These are phyloP conservation scores for Aureobasidium lini DNA, from an alignment of 2,329 filamentous ascomycete genomes.

Conservation along the genomic window DNA sequence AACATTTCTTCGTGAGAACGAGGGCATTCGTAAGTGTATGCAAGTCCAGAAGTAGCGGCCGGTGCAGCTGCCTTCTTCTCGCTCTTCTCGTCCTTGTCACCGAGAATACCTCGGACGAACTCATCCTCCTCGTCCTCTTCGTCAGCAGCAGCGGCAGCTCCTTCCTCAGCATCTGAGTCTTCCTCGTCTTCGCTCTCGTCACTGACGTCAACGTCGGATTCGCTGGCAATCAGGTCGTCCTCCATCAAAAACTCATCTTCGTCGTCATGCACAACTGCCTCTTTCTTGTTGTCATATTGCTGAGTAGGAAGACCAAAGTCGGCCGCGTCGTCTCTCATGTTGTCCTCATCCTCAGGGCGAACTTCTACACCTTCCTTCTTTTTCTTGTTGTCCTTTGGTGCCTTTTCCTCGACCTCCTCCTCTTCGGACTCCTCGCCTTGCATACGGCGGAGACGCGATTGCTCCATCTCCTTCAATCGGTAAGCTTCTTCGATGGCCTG, in stretches of 20 bases:
- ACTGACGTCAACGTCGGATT: conserved; percentile 45
- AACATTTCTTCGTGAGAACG: conserved; percentile 68
- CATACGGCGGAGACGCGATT: conserved; percentile 79
- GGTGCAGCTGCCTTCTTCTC: conserved; percentile 19
- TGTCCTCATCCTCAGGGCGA: conserved; percentile 31
- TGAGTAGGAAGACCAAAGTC: conserved; percentile 57
- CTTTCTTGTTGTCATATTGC: conserved; percentile 33
- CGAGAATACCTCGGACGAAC: conserved; percentile 39
- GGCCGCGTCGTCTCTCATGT: conserved; percentile 48
- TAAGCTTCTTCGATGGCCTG: conserved; percentile 68
- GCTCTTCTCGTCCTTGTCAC: conserved; percentile 16
- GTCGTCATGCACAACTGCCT: conserved; percentile 67
- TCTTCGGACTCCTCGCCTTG: conserved; percentile 69
- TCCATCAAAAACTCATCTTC: conserved; percentile 93
- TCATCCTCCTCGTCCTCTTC: conserved; percentile 40
- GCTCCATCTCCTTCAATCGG: conserved; percentile 71
- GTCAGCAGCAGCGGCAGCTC: conserved; percentile 14
- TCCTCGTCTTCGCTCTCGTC: conserved; percentile 26
- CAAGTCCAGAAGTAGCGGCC: conserved; percentile 47
- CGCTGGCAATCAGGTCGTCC: conserved; percentile 77
- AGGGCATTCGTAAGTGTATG: conserved; percentile 83
- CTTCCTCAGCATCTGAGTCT: conserved; percentile 31
- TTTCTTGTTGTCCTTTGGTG: conserved; percentile 43
- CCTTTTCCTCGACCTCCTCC: conserved; percentile 46
- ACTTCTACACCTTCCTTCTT: conserved; percentile 40